A percentile compares a stretch with the other conserved stretches of the same genome.
These are phyloP conservation scores for Bacidia gigantensis DNA, from an alignment of 495 filamentous ascomycete species.

Conservation along the genomic window DNA sequence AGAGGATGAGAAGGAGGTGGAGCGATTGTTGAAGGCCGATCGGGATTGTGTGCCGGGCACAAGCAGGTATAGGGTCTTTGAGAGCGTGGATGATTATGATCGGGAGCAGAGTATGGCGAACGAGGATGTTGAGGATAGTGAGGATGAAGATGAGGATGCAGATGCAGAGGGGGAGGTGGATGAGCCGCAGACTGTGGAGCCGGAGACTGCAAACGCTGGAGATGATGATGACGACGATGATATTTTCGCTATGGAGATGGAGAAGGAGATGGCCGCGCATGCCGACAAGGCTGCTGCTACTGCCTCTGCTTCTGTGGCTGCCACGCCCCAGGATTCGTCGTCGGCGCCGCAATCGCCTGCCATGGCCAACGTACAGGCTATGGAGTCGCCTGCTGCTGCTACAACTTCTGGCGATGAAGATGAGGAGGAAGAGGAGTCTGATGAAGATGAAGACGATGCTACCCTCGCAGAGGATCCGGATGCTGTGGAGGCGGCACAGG, in stretches of 20 bases:
- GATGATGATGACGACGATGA: conserved; percentile 41
- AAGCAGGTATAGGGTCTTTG: conserved; percentile 30
- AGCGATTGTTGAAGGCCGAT: conserved; percentile 61
- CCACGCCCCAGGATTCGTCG: background rate
- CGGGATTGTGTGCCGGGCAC: conserved; percentile 34
- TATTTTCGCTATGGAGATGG: conserved; percentile 38
- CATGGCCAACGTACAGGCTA: conserved; percentile 3
- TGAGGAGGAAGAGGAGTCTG: conserved; percentile 23
- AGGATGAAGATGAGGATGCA: conserved; percentile 24
- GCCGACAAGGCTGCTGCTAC: conserved; percentile 28
- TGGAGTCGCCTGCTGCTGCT: conserved; percentile 14
- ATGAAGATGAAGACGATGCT: conserved; percentile 34
- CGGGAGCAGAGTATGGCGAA: conserved; percentile 13
- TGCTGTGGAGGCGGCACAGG: conserved; percentile 32
- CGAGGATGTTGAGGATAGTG: conserved; percentile 26
- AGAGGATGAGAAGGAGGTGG: conserved; percentile 70
- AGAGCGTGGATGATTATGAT: conserved; percentile 52
- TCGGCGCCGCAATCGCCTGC: conserved; percentile 18
- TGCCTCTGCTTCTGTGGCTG: conserved; percentile 7
- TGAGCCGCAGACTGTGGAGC: conserved; percentile 31
- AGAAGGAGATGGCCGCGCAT: conserved; percentile 36
- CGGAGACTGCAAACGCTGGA: conserved; percentile 27
- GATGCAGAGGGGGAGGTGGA: conserved; percentile 31
- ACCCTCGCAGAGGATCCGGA: conserved; percentile 51
- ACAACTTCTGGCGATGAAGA: conserved; percentile 24